These are phyloP conservation scores for Botrytis medusae DNA, from an alignment of 2,329 filamentous ascomycete genomes.

Conservation along the genomic window DNA sequence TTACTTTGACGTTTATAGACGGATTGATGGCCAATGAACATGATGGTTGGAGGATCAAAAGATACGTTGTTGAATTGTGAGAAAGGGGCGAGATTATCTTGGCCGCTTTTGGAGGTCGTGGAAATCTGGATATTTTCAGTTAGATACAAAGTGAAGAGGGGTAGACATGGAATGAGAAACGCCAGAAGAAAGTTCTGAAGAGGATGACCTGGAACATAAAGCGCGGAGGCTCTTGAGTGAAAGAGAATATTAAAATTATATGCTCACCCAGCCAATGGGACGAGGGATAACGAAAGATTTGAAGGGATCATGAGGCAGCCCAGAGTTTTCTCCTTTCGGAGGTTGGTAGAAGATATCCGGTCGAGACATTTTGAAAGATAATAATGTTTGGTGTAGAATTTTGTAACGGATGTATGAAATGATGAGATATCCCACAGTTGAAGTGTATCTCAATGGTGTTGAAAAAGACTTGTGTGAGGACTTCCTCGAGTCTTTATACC, in stretches of 20 bases:
- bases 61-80: conserved; percentile 28
- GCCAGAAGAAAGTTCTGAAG: neutral
- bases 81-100: conserved; percentile 25
- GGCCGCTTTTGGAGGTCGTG: conserved; percentile 23
- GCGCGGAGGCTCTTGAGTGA: neutral
- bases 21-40: conserved; percentile 26
- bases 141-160: neutral
- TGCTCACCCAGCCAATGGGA: conserved; percentile 13
- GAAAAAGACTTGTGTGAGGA: neutral
- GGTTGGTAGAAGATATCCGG: conserved; percentile 24
- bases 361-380: conserved; percentile 4
- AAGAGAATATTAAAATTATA: neutral
- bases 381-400: too few relatives aligned
- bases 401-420: neutral
- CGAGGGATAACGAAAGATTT: conserved; percentile 22
- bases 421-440: neutral
- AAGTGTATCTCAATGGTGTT: neutral
- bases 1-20: conserved; percentile 22
- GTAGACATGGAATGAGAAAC: too few relatives aligned
- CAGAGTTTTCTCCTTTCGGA: conserved; percentile 22
- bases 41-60: conserved; percentile 26
- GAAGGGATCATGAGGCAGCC: conserved; percentile 25
- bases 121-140: neutral
- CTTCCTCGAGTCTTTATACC: neutral
- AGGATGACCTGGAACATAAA: neutral